Evolutionary conservation across 2,329 filamentous ascomycete genomes (phyloP), one percentile per base, ranked within the genome.

Genomic region (Aspergillus sp.): DNA sequence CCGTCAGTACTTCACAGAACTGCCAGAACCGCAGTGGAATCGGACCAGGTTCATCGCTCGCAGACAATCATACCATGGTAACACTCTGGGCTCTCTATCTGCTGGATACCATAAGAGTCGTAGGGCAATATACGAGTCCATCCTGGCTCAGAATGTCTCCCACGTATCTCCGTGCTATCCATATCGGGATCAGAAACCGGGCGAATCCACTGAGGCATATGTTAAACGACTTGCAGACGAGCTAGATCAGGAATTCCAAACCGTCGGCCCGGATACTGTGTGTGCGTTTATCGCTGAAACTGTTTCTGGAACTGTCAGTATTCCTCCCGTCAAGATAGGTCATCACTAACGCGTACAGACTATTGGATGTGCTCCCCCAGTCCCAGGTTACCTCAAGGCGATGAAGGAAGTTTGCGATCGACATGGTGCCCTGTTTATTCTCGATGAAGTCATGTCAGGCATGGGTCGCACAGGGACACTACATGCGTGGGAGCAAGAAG

Each of bases 401-500:
- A 68, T 81, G 46, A 69, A 73, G 40, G 57, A 61, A 0, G 67
- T 85, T 0, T 83, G 81, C 56, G 68, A 76, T 19, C 73, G 72
- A 43, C 65, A 82, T 44, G 76, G 75, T 2, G 74, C 76, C 0
- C 67, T 83, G 2, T 66, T 82, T 5, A 52, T 66, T 4, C 33
- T 66, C 5, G 62, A 65, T 29, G 66, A 69, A 39, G 68, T 82
- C 40, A 81, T 82, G 77, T 77, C 71, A 42, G 78, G 78, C 5
- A 74, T 75, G 64, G 78, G 78, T 3, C 69, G 78, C 2, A 70
- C 67, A 0, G 78, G 77, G 1, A 74, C 72, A 0, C 59, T 77
- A 4, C 76, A 80, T 49, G 77, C 76, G 1, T 81, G 75, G 75
- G 70, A 81, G 46, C 69, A 77, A 37, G 72, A 78, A 43, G 70